Evolutionary conservation across 352 stramenopile genomes (phyloP), one percentile per base, ranked within the genome.

Genomic region (Phytophthora colocasiae): DNA sequence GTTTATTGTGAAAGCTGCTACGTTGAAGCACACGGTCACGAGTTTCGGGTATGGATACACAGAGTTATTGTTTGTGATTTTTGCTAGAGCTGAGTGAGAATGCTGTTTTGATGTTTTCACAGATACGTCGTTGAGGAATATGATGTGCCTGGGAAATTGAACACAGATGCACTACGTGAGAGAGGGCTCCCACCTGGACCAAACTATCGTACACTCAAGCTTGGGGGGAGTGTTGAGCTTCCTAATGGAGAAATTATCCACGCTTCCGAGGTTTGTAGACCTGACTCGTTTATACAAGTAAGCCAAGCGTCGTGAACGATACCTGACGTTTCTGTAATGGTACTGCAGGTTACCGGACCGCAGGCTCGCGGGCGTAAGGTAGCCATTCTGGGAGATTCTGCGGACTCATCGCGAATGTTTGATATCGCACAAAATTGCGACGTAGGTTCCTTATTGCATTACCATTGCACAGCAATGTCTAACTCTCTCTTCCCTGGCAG

Each of bases 121-220:
- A 93, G 85, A 39, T 95, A 90, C 34, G 89, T 95, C 39, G 72
- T 96, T 14, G 84, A 95, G 53, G 89, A 96, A 64, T 73, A 91
- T 24, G 39, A 75, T 5, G 63, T 85, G 36, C 77, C 87, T 40
- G 94, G 94, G 5, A 97, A 95, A 57, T 91, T 99, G 36, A 71
- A 95, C 9, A 68, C 91, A 0, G 82, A 95, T n/a, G 80, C 85
- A 17, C 83, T 97, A 3, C 83, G 72, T n/a, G 71, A 71, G 17
- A 72, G 95, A 31, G 91, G 92, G 1, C 69, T 99, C n/a, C 83
- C 80, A 8, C 85, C 81, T 40, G 96, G 96, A 53, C 96, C 93
- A 7, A 69, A 96, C 34, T 99, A 97, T 75, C 80, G 79, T 17
- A 59, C 89, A 74, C 71, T 99, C 12, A 98, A 99, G 70, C 54